A percentile compares a stretch with the other conserved stretches of the same genome.
phyloP scores from a whole-genome alignment of 2,329 filamentous ascomycete genomes.

The Colletotrichum eleusines region DNA sequence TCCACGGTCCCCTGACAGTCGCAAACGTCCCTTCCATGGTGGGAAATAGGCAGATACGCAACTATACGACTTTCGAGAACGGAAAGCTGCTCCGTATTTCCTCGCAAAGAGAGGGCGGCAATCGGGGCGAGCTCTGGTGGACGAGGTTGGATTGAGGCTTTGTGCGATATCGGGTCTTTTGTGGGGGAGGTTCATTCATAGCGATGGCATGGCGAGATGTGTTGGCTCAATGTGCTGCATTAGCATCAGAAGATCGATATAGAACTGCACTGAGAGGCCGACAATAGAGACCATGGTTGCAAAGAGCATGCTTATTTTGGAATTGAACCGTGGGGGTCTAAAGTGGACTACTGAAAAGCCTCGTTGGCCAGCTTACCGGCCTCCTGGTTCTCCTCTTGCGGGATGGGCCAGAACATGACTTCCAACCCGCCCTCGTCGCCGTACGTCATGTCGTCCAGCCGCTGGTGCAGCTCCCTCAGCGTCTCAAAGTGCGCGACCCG shows the following conservation, averaged over 20 bases:
- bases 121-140: conserved; percentile 42
- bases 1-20: conserved; percentile 46
- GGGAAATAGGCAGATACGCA: conserved; percentile 42
- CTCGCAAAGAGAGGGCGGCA: conserved; percentile 33
- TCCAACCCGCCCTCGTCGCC: conserved; percentile 38
- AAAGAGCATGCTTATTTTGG: not conserved
- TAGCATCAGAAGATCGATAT: not conserved
- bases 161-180: not conserved
- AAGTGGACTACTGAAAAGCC: not conserved
- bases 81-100: conserved; percentile 34
- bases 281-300: not conserved
- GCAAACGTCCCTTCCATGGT: conserved; percentile 47
- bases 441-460: conserved; percentile 39
- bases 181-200: not conserved
- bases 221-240: not conserved
- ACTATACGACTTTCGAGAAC: conserved; percentile 43
- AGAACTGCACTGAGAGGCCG: not conserved
- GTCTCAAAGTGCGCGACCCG: conserved; percentile 34
- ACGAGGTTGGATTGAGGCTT: conserved; percentile 36
- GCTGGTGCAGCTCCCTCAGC: conserved; percentile 33
- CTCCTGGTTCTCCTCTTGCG: conserved; percentile 38
- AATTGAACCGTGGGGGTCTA: not conserved
- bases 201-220: not conserved
- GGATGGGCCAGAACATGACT: conserved; percentile 42
- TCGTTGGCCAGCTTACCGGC: conserved; percentile 41